phyloP scores from a whole-genome alignment of 176 grass and related monocot genomes.

The Carex pumila region DNA sequence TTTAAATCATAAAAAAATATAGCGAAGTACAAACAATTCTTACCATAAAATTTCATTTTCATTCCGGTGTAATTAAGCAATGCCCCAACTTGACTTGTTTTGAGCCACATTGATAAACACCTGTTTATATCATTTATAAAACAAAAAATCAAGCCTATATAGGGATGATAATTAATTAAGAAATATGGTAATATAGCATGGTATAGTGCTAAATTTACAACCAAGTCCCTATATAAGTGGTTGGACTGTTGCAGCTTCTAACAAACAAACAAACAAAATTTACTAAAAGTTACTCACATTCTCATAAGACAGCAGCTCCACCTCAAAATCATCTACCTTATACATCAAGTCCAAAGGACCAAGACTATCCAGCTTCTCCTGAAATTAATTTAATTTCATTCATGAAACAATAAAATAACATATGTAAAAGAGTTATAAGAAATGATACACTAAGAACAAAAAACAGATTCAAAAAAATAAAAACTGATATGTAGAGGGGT shows the following conservation, averaged over 20 bases:
- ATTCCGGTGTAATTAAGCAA: not conserved
- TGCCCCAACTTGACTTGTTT: not conserved
- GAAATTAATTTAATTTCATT: not conserved
- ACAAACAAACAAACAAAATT: not conserved
- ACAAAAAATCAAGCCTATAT: not conserved
- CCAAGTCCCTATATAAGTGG: not conserved
- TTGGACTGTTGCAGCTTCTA: not conserved
- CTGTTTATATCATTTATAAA: not conserved
- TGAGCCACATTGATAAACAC: not conserved
- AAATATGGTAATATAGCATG: not conserved
- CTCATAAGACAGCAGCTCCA: not conserved
- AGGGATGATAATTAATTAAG: not conserved
- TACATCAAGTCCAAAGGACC: not conserved
- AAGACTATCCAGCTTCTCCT: not conserved
- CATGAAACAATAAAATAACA: not conserved
- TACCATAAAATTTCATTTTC: not conserved
- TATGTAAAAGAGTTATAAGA: not conserved
- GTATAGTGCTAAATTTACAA: not conserved
- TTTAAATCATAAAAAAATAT: not conserved
- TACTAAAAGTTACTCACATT: not conserved
- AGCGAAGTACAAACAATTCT: not conserved
- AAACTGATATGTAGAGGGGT: not conserved
- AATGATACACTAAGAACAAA: not conserved
- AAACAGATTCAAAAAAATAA: not conserved
- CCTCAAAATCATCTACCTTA: not conserved